These are phyloP conservation scores for Margaritispora aquatica DNA, from an alignment of 495 filamentous ascomycete genomes.

Conservation along the genomic window DNA sequence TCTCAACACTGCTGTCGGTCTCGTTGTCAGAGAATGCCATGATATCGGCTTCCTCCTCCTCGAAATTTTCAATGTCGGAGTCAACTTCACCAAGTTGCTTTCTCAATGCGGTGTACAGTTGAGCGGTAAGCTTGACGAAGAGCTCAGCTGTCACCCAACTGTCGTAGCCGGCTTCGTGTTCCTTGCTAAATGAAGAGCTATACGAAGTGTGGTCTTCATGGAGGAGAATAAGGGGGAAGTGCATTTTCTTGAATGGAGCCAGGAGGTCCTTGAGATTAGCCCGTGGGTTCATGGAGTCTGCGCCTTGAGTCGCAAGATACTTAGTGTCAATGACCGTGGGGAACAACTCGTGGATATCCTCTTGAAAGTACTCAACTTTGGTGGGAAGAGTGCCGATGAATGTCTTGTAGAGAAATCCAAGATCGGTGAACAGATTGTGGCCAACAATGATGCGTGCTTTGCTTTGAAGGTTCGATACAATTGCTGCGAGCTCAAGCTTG, in stretches of 20 bases:
- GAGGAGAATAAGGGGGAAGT: slow-evolving; percentile 38
- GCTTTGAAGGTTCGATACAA: slow-evolving; percentile 34
- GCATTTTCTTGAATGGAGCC: slow-evolving; percentile 7
- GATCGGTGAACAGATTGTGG: slow-evolving; percentile 72
- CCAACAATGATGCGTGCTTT: slow-evolving; percentile 55
- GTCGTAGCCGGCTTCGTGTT: slow-evolving; percentile 70
- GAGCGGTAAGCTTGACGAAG: slow-evolving; percentile 53
- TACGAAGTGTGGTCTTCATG: slow-evolving; percentile 23
- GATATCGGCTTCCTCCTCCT: not conserved
- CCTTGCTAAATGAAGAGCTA: slow-evolving; percentile 10
- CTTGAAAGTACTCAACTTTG: slow-evolving; percentile 53
- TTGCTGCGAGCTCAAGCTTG: slow-evolving; percentile 26
- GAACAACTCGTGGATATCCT: slow-evolving; percentile 57
- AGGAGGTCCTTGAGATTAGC: slow-evolving; percentile 11
- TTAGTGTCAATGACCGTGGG: slow-evolving; percentile 73
- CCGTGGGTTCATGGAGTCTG: slow-evolving; percentile 14
- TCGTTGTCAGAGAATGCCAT: not conserved
- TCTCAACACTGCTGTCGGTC: not conserved
- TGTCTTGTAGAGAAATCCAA: slow-evolving; percentile 62
- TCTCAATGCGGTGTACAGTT: slow-evolving; percentile 32
- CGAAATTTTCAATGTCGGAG: too few species aligned
- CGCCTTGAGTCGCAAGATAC: slow-evolving; percentile 48
- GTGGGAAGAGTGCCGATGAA: slow-evolving; percentile 64
- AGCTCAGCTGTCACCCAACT: slow-evolving; percentile 63
- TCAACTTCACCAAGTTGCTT: not conserved